phyloP scores from a whole-genome alignment of 1,139 yeast genomes.

The Yamadazyma membranifaciens region DNA sequence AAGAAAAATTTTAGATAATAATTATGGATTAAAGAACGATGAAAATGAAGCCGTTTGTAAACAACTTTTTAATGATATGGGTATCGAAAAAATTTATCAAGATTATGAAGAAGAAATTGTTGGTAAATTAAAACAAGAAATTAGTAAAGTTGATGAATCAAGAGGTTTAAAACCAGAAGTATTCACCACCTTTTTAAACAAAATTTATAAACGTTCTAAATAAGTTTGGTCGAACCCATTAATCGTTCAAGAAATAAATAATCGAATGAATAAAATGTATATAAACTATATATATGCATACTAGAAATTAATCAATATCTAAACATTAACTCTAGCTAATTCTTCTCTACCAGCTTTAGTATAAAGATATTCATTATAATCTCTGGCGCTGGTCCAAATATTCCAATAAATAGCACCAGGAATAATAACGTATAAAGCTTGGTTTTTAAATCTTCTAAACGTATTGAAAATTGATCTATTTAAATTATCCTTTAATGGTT shows the following conservation, averaged over 20 bases:
- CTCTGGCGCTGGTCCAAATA: conserved; percentile 85
- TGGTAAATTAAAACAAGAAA: conserved; percentile 58
- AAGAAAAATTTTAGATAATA: conserved; percentile 75
- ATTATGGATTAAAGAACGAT: conserved; percentile 84
- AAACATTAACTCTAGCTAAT: conserved; percentile 75
- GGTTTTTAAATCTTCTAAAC: conserved; percentile 90
- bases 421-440: conserved; percentile 71
- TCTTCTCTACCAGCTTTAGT: conserved; percentile 98
- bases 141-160: conserved; percentile 75
- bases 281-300: conserved; percentile 4
- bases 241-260: background rate
- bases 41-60: conserved; percentile 71
- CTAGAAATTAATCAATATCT: conserved; percentile 15
- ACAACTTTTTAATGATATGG: conserved; percentile 69
- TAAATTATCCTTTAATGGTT: conserved; percentile 84
- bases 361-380: conserved; percentile 91
- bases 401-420: conserved; percentile 84
- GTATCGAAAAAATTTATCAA: conserved; percentile 67
- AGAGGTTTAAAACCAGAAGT: conserved; percentile 91
- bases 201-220: conserved; percentile 92
- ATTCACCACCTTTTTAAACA: conserved; percentile 76
- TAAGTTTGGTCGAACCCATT: conserved; percentile 26
- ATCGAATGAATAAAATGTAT: background rate
- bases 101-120: conserved; percentile 84
- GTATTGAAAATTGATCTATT: conserved; percentile 89